These are phyloP conservation scores for Geranium brycei DNA, from an alignment of 345 rosid genomes.

Conservation along the genomic window DNA sequence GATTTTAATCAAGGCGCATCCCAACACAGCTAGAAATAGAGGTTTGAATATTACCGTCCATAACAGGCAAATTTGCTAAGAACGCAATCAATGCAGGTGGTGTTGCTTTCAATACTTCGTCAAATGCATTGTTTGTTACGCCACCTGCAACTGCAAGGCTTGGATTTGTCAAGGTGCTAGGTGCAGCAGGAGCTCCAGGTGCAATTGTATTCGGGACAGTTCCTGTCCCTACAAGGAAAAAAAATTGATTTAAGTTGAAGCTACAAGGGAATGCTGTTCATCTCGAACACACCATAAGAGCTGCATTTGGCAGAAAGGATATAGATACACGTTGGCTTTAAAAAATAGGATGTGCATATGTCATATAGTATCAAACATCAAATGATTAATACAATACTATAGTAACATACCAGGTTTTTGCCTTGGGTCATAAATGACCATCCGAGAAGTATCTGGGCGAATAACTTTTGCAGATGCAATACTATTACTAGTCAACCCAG, in stretches of 20 bases:
- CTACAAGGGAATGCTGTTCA: background rate
- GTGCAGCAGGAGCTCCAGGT: constrained; percentile 25
- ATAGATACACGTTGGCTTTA: too few relatives aligned
- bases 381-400: background rate
- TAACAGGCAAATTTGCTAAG: constrained; percentile 58
- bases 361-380: background rate
- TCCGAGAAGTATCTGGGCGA: constrained; percentile 59
- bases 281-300: too few relatives aligned
- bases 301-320: too few relatives aligned
- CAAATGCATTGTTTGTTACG: constrained; percentile 32
- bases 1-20: too few relatives aligned
- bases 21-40: too few relatives aligned
- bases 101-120: constrained; percentile 66
- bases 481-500: constrained; percentile 24
- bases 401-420: constrained; percentile 49
- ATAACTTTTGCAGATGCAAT: constrained; percentile 33
- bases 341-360: too few relatives aligned
- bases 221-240: constrained; percentile 21
- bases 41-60: constrained; percentile 40
- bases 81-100: constrained; percentile 65
- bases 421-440: constrained; percentile 60
- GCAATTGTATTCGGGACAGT: constrained; percentile 22
- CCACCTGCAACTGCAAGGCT: constrained; percentile 23
- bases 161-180: constrained; percentile 31
- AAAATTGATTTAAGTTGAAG: constrained; percentile 6